These are phyloP conservation scores for Eucalyptus tenuipes DNA, from an alignment of 345 rosid species.

Conservation along the genomic window DNA sequence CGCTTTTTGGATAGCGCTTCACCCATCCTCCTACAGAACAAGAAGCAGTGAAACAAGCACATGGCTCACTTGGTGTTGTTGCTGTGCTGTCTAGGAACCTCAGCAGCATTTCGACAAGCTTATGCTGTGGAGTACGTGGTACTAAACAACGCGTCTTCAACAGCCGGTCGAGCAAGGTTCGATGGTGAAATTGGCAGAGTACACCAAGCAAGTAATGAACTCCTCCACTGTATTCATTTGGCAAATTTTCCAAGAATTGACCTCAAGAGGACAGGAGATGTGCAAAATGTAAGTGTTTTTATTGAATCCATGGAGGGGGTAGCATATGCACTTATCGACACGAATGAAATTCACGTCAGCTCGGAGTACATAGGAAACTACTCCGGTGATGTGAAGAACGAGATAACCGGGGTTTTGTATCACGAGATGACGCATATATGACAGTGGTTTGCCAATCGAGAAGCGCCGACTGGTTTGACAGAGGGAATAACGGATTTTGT, in stretches of 20 bases:
- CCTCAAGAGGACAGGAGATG: neutral
- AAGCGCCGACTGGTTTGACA: neutral
- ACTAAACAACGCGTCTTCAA: neutral
- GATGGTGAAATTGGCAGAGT: neutral
- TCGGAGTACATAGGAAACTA: constrained; percentile 1
- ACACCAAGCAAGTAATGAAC: neutral
- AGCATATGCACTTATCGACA: neutral
- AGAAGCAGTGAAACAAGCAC: neutral
- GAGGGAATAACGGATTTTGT: constrained; percentile 10
- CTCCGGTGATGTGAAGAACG: neutral
- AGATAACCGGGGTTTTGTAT: constrained; percentile 2
- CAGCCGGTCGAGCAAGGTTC: constrained; percentile 7
- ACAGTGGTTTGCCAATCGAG: neutral
- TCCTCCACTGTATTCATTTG: constrained; percentile 9
- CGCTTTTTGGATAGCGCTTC: neutral
- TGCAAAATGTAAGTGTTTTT: neutral
- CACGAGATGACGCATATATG: constrained; percentile 11
- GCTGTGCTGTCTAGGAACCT: neutral
- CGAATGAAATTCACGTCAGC: neutral
- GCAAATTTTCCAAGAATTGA: constrained; percentile 3
- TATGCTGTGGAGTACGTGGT: neutral
- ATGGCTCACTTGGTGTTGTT: neutral
- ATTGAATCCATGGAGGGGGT: constrained; percentile 12
- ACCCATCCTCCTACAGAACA: neutral
- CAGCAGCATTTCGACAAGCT: neutral